Base-by-base conservation (phyloP, 2,329 filamentous ascomycete genomes). In the Pyricularia pennisetigena region DNA sequence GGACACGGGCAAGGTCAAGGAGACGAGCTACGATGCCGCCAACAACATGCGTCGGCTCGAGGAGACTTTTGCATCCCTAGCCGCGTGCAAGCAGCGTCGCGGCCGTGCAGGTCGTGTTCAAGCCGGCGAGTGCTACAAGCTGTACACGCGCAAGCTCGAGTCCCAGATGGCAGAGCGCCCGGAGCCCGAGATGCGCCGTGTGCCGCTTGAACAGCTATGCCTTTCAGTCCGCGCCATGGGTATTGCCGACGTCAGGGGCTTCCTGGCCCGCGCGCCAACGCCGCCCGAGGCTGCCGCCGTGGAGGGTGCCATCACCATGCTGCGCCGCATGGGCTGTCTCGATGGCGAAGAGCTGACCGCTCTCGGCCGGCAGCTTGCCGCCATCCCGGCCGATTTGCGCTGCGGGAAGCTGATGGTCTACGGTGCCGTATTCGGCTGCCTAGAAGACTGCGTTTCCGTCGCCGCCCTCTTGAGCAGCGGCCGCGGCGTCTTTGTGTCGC, bases 371-470 rank as follows among this genome's bases (percentile, higher is more conserved):
- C 95, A 98, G 79, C 83, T 99, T n/a, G 91, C 94, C 23, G 92
- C 96, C 87, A 93, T 99, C 66, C 95, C 95, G 1, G 92, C 94
- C 0, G 95, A 99, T 75, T 83, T 99, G 65, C 88, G 94, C 30
- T 96, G 93, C 76, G 93, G 92, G 64, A 99, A 99, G 78, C 84
- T 99, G 41, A 93, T 99, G 85, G 92, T 99, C 3, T 97, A 96
- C 75, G 95, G 95, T 6, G 90, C 93, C 20, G 93, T 96, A 69
- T 98, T 99, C 74, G 92, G 92, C 41, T 98, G 94, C 74, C 84
- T 98, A 7, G 93, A 97, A 74, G 88, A 94, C 67, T 93, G 90
- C 72, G 85, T 98, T 68, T 93, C 91, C 2, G 94, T 98, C 70
- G 92, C 95, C 1, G 90, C 94, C 9, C 95, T 98, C 59, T 83